Conservation (phyloP, 192 early-diverging fungal genomes). For the Kappamyces sp. region DNA sequence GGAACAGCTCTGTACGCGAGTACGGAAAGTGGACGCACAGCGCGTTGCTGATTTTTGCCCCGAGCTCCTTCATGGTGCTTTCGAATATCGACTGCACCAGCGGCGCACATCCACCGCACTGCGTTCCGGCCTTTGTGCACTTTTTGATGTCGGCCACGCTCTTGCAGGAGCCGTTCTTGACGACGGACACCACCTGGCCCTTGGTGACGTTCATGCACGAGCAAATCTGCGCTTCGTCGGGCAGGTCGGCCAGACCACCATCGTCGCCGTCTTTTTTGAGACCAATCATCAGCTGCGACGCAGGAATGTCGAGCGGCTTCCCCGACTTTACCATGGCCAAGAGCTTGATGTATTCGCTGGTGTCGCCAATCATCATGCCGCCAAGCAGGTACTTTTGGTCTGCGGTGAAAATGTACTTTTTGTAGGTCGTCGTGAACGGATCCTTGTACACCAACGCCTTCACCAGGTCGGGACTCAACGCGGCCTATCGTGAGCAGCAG, state of each 20-base stretch:
- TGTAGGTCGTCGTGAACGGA: slow-evolving; percentile 54
- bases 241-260: slow-evolving; percentile 45
- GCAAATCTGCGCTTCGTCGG: slow-evolving; percentile 64
- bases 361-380: slow-evolving; percentile 66
- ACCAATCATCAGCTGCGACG: slow-evolving; percentile 49
- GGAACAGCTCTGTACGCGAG: slow-evolving; percentile 53
- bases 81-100: slow-evolving; percentile 54
- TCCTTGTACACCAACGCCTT: slow-evolving; percentile 43
- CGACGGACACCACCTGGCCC: slow-evolving; percentile 42
- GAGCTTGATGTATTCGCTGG: slow-evolving; percentile 58
- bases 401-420: slow-evolving; percentile 51
- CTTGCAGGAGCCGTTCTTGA: slow-evolving; percentile 34
- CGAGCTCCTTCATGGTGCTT: slow-evolving; percentile 51
- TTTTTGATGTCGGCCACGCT: slow-evolving; percentile 52
- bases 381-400: slow-evolving; percentile 64
- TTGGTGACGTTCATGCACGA: slow-evolving; percentile 69
- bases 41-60: slow-evolving; percentile 45
- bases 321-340: slow-evolving; percentile 48
- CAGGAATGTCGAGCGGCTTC: slow-evolving; percentile 38
- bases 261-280: slow-evolving; percentile 12
- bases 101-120: slow-evolving; percentile 62
- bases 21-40: slow-evolving; percentile 59
- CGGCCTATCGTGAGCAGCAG: not conserved
- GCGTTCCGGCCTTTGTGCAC: slow-evolving; percentile 55
- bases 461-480: slow-evolving; percentile 15